A percentile compares a stretch with the other conserved stretches of the same genome.
phyloP scores from a whole-genome alignment of 495 filamentous ascomycete genomes.

The Emericellopsis terricola region DNA sequence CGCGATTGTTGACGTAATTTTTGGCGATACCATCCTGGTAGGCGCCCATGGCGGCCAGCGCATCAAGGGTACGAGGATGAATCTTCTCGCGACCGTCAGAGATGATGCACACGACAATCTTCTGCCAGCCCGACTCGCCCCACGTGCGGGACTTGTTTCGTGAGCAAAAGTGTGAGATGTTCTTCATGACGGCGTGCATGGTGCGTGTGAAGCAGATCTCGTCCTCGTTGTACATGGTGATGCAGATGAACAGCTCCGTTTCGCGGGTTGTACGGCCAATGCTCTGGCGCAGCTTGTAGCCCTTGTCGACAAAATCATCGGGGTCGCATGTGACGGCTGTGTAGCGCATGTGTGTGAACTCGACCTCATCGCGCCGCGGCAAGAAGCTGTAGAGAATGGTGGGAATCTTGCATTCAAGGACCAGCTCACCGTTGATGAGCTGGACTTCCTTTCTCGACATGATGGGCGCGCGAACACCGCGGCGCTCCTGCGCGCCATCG shows the following conservation, averaged over 20 bases:
- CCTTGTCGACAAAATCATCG: conserved; percentile 72
- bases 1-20: conserved; percentile 85
- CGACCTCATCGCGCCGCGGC: conserved; percentile 75
- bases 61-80: conserved; percentile 84
- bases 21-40: conserved; percentile 98
- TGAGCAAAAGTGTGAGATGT: conserved; percentile 90
- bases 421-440: conserved; percentile 91
- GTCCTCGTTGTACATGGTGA: conserved; percentile 99
- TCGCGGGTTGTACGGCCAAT: conserved; percentile 72
- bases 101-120: conserved; percentile 95
- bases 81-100: conserved; percentile 88
- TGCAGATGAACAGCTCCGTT: conserved; percentile 94
- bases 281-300: conserved; percentile 93
- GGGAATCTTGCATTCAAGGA: conserved; percentile 96
- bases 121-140: conserved; percentile 97
- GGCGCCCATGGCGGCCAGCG: conserved; percentile 93
- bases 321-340: conserved; percentile 98
- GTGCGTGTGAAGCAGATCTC: conserved; percentile 92
- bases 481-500: conserved; percentile 62
- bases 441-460: conserved; percentile 89
- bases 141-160: conserved; percentile 84
- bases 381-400: conserved; percentile 93
- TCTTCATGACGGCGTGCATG: conserved; percentile 98
- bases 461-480: conserved; percentile 67
- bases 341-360: conserved; percentile 99